These are phyloP conservation scores for Amylostereum chailletii DNA, from an alignment of 1,284 basidiomycete species.

Conservation along the genomic window DNA sequence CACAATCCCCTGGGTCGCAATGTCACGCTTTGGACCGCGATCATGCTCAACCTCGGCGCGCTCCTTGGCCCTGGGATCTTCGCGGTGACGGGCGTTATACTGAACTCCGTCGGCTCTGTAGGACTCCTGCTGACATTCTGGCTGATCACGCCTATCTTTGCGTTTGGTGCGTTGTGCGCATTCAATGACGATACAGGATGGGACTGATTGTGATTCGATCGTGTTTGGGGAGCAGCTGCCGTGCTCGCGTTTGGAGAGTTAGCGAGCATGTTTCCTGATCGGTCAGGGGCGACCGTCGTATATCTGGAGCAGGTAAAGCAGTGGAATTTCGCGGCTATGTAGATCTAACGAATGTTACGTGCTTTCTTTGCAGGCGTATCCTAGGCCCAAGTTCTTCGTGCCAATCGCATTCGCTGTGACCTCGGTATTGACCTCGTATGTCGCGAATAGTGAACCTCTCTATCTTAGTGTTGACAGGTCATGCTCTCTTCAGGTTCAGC, in stretches of 20 bases:
- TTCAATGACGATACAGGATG: neutral
- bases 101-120: conserved; percentile 32
- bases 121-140: conserved; percentile 35
- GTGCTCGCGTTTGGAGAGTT: conserved; percentile 20
- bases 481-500: conserved; percentile 13
- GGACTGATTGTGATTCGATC: neutral
- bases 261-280: conserved; percentile 30
- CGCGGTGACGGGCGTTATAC: conserved; percentile 30
- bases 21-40: conserved; percentile 29
- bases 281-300: conserved; percentile 39
- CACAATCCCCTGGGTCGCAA: conserved; percentile 33
- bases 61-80: conserved; percentile 37
- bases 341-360: neutral
- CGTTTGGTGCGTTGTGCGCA: conserved; percentile 19
- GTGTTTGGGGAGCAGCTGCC: conserved; percentile 11
- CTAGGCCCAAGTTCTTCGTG: conserved; percentile 22
- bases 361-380: conserved; percentile 23
- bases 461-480: neutral
- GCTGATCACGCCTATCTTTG: conserved; percentile 30
- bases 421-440: conserved; percentile 29
- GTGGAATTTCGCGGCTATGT: neutral
- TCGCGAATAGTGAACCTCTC: neutral
- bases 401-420: conserved; percentile 35
- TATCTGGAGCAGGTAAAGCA: conserved; percentile 28
- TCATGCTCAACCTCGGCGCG: conserved; percentile 28